These are phyloP conservation scores for Cyanodermella asteris DNA, from an alignment of 2,329 filamentous ascomycete species.

Conservation along the genomic window DNA sequence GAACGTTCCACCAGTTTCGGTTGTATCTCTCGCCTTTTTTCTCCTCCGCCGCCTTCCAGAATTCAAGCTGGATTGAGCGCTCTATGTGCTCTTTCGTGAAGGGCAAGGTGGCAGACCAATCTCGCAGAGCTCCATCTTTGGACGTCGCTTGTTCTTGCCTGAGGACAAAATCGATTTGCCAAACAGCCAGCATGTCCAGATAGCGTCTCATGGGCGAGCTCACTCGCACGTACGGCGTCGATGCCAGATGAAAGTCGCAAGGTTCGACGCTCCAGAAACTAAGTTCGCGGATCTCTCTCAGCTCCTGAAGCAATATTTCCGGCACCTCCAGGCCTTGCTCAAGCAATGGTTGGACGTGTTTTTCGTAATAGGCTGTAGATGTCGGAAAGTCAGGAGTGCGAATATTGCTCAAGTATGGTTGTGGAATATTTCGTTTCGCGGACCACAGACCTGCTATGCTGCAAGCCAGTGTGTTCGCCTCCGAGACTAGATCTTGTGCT, in stretches of 20 bases:
- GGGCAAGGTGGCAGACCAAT: conserved; percentile 24
- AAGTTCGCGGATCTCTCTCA: too few species aligned
- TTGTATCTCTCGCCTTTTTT: too few species aligned
- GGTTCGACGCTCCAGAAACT: too few species aligned
- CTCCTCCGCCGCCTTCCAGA: too few species aligned
- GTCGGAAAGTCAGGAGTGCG: conserved; percentile 10
- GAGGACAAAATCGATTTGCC: conserved; percentile 41
- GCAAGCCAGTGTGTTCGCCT: conserved; percentile 34
- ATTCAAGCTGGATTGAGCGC: conserved; percentile 22
- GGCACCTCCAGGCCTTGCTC: too few species aligned
- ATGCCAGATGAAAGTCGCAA: too few species aligned
- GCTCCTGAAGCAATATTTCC: too few species aligned
- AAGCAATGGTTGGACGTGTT: too few species aligned
- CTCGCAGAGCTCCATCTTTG: conserved; percentile 19
- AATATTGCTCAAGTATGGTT: conserved; percentile 24
- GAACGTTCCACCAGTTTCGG: conserved; percentile 31
- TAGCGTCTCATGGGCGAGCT: conserved; percentile 41
- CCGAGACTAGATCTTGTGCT: conserved; percentile 21
- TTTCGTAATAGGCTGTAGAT: too few species aligned
- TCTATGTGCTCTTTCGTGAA: conserved; percentile 27
- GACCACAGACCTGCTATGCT: conserved; percentile 30
- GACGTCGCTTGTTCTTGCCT: too few species aligned
- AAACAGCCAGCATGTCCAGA: conserved; percentile 37
- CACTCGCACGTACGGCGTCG: conserved; percentile 35
- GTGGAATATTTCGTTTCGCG: conserved; percentile 27